phyloP scores from a whole-genome alignment of 495 filamentous ascomycete genomes.

The Annulohypoxylon stygium region DNA sequence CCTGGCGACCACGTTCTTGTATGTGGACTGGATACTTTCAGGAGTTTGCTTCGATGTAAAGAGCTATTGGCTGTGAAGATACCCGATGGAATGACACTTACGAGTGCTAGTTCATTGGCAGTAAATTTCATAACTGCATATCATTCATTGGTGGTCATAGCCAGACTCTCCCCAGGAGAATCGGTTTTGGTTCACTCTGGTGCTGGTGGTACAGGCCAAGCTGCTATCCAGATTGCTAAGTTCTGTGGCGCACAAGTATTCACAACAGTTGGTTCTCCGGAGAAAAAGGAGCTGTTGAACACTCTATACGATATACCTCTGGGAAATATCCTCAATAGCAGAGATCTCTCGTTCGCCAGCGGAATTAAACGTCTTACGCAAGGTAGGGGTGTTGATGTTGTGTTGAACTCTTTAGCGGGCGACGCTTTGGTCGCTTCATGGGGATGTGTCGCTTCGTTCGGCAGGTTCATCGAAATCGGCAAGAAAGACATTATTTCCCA shows the following conservation, averaged over 20 bases:
- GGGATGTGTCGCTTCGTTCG: too few species aligned
- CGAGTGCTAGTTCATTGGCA: too few species aligned
- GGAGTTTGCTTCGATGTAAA: too few species aligned
- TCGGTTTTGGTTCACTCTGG: background rate
- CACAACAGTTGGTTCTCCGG: background rate
- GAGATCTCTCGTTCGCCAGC: background rate
- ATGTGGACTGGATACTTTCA: background rate
- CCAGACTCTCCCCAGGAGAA: background rate
- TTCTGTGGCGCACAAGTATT: background rate
- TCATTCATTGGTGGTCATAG: background rate
- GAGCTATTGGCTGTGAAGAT: too few species aligned
- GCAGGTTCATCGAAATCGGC: background rate
- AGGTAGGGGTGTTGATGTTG: background rate
- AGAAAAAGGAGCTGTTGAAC: background rate
- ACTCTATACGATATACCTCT: background rate
- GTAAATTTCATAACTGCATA: background rate
- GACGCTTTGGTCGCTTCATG: background rate
- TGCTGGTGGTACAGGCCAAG: background rate
- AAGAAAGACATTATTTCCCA: constrained; percentile 46
- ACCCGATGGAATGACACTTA: too few species aligned
- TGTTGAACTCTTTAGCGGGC: background rate
- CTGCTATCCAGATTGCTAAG: background rate
- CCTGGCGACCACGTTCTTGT: background rate
- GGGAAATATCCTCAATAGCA: background rate
- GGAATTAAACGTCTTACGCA: background rate